Base-by-base conservation (phyloP, 1,284 basidiomycete species). In the Cryptococcus amylolentus region DNA sequence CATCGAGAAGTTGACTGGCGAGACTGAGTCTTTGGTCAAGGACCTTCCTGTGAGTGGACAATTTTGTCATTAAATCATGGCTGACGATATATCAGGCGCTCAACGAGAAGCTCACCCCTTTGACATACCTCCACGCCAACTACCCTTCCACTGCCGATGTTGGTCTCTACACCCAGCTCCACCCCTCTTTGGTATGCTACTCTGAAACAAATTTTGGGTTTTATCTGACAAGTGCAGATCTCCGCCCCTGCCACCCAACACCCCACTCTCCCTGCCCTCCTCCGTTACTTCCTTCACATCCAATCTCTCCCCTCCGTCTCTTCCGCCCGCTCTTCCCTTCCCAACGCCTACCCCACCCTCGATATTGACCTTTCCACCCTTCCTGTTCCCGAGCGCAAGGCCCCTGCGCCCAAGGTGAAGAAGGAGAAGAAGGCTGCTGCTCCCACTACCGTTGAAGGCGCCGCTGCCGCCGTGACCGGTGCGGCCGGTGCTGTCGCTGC, bases 261-360 rank as follows among this genome's bases (percentile, higher is more conserved):
- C 78, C 86, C 87, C 71, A 78, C 85, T 28, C 83, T 84, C 56
- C 90, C 93, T 6, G 83, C 89, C 27, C 77, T 97, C 48, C 88
- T 89, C 46, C 89, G 94, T 52, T 95, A 94, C 82, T 95, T 96
- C 72, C 88, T 93, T 73, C 89, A 95, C 75, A 84, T 97, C 59
- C 93, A 97, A 80, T 82, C 84, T 49, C 81, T 81, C 23, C 81
- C 86, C 4, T 82, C 86, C 6, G 73, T 77, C 52, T 57, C 68
- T 52, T 68, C 72, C 4, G 73, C 77, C 55, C 70, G 75, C 66
- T 60, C 68, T 59, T 57, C 64, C 49, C 61, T 76, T 27, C 68
- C 73, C 43, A 76, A 78, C 63, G 60, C 69, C 7, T 89, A 88
- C 76, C 76, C 81, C 8, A 61, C 81, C 4, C 81, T 95, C 42